phyloP scores from a whole-genome alignment of 768 basidiomycete species.

The Ramaria rubella region DNA sequence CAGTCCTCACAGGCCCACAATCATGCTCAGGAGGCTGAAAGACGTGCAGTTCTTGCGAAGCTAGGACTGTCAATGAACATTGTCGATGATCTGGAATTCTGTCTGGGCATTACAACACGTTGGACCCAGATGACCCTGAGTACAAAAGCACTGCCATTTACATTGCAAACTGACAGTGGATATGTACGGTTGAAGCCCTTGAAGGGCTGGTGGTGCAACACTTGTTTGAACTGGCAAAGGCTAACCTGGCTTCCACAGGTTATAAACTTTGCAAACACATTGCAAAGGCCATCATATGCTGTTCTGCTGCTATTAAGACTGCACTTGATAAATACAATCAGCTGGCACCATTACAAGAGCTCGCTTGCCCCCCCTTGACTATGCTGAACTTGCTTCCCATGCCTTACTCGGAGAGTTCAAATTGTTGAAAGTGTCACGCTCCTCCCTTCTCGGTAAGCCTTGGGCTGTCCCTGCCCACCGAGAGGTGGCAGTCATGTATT shows the following conservation, averaged over 20 bases:
- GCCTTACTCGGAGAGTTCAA: conserved; percentile 23
- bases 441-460: not conserved
- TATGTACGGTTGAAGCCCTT: conserved; percentile 21
- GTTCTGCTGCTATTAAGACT: conserved; percentile 21
- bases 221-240: conserved; percentile 26
- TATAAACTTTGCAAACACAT: conserved; percentile 2
- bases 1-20: not conserved
- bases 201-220: conserved; percentile 25
- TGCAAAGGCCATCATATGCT: not conserved
- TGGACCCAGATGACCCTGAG: conserved; percentile 13
- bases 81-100: conserved; percentile 11
- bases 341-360: conserved; percentile 16
- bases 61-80: not conserved
- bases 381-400: conserved; percentile 10
- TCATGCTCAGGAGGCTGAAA: not conserved
- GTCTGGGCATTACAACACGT: conserved; percentile 10
- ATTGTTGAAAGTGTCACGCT: conserved; percentile 17
- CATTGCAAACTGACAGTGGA: conserved; percentile 13
- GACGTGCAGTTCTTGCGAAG: not conserved
- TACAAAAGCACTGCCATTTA: conserved; percentile 12
- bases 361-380: conserved; percentile 9
- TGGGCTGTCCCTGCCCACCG: not conserved
- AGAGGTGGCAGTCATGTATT: not conserved
- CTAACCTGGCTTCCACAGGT: conserved; percentile 20
- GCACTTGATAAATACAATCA: conserved; percentile 29